phyloP scores from a whole-genome alignment of 2,329 filamentous ascomycete genomes.

The Diplocarpon mali region DNA sequence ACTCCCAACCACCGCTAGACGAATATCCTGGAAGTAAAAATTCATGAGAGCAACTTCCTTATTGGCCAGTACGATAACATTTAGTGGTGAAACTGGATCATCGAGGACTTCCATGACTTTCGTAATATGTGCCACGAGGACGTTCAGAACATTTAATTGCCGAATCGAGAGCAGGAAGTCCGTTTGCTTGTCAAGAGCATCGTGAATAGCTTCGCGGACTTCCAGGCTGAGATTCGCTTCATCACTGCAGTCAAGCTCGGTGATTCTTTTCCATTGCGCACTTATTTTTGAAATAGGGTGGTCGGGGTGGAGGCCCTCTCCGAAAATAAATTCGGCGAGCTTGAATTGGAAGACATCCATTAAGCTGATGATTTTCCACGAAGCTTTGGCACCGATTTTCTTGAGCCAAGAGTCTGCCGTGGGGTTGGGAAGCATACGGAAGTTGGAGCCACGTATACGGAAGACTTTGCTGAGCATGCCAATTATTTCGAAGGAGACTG shows the following conservation, averaged over 20 bases:
- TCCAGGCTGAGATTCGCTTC: conserved; percentile 18
- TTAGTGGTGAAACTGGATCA: conserved; percentile 28
- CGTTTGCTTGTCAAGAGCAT: conserved; percentile 19
- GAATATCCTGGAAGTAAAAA: conserved; percentile 39
- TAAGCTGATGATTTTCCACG: conserved; percentile 22
- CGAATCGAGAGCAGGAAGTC: conserved; percentile 14
- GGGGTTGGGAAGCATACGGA: conserved; percentile 45
- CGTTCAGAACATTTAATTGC: conserved; percentile 18
- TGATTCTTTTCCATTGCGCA: conserved; percentile 14
- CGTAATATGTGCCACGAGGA: conserved; percentile 21
- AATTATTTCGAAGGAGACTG: conserved; percentile 46
- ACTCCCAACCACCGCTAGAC: conserved; percentile 31
- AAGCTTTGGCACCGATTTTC: conserved; percentile 17
- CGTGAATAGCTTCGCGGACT: conserved; percentile 21
- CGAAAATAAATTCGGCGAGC: conserved; percentile 8
- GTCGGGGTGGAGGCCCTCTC: conserved; percentile 2
- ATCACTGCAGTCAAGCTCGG: conserved; percentile 10
- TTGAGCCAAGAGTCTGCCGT: conserved; percentile 44
- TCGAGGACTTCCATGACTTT: conserved; percentile 35
- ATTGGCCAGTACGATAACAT: conserved; percentile 32
- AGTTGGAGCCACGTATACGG: conserved; percentile 38
- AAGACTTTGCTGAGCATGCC: conserved; percentile 45
- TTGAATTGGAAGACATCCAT: conserved; percentile 25
- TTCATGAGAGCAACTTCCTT: conserved; percentile 40
- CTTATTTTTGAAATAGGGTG: conserved; percentile 14